A percentile compares a stretch with the other conserved stretches of the same genome.
phyloP scores from a whole-genome alignment of 2,329 filamentous ascomycete species.

The Clarireedia monteithiana region DNA sequence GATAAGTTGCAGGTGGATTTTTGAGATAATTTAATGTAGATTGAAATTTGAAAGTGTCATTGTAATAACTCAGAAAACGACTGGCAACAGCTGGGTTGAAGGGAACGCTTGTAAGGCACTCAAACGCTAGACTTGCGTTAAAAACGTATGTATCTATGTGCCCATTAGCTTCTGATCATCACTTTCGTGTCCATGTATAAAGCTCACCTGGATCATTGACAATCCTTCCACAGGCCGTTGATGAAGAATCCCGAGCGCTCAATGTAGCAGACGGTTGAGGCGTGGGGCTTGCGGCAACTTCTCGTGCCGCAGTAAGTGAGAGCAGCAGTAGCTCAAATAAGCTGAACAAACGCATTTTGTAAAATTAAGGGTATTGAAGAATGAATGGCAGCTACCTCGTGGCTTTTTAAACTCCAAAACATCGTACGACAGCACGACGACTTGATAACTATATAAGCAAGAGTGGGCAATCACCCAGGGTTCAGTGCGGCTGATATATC shows the following conservation, averaged over 20 bases:
- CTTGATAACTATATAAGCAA: not conserved
- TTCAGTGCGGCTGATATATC: constrained; percentile 1
- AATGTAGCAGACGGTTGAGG: not conserved
- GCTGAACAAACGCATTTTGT: not conserved
- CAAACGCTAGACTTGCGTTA: constrained; percentile 27
- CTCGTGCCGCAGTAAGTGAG: not conserved
- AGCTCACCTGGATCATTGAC: constrained; percentile 9
- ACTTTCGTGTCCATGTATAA: not conserved
- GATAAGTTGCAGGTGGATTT: constrained; percentile 42
- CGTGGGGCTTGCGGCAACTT: not conserved
- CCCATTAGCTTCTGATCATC: not conserved
- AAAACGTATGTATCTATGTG: constrained; percentile 7
- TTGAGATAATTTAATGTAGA: constrained; percentile 32
- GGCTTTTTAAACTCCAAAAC: not conserved
- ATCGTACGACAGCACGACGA: not conserved
- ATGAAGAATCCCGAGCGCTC: constrained; percentile 6
- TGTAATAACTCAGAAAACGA: constrained; percentile 37
- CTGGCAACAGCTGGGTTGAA: constrained; percentile 37
- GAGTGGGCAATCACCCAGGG: not conserved
- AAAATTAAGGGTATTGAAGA: not conserved
- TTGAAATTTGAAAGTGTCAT: constrained; percentile 33
- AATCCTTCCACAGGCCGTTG: constrained; percentile 16
- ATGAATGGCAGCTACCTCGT: not conserved
- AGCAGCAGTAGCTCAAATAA: not conserved
- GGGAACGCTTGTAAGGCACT: constrained; percentile 37